phyloP scores from a whole-genome alignment of 192 early-diverging fungal genomes.

The Coemansia sp. region DNA sequence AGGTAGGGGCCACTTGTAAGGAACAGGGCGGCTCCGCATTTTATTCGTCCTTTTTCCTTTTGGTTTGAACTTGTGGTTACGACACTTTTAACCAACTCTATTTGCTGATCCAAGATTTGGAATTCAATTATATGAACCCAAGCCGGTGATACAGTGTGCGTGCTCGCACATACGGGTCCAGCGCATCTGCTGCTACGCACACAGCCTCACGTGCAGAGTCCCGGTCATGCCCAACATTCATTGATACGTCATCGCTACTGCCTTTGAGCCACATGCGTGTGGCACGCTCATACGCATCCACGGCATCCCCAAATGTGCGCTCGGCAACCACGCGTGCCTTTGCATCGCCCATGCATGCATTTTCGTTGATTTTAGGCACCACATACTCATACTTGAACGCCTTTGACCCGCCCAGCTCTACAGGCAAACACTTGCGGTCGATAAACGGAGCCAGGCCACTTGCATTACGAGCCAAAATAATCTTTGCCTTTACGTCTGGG shows the following conservation, averaged over 20 bases:
- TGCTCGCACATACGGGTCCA: conserved; percentile 58
- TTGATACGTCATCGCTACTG: neutral
- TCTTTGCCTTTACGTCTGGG: conserved; percentile 83
- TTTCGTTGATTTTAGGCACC: conserved; percentile 53
- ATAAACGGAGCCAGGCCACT: conserved; percentile 67
- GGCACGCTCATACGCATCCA: conserved; percentile 43
- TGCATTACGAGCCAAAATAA: conserved; percentile 67
- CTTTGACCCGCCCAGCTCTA: conserved; percentile 63
- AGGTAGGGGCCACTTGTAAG: too few species aligned
- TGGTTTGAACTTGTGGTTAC: too few species aligned
- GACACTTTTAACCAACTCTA: too few species aligned
- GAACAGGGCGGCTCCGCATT: too few species aligned
- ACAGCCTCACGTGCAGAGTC: conserved; percentile 37
- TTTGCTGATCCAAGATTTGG: neutral
- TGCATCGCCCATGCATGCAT: conserved; percentile 53
- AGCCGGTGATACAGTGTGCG: conserved; percentile 55
- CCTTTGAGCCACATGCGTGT: conserved; percentile 56
- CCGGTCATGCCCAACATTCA: conserved; percentile 7
- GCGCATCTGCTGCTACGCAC: conserved; percentile 29
- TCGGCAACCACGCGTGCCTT: conserved; percentile 43
- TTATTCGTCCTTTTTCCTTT: too few species aligned
- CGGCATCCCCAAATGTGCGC: conserved; percentile 28
- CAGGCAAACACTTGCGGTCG: conserved; percentile 56
- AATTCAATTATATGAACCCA: conserved; percentile 23
- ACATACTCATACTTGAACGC: conserved; percentile 60